Base-by-base conservation (phyloP, 192 early-diverging fungal species). In the Umbelopsis sp. region DNA sequence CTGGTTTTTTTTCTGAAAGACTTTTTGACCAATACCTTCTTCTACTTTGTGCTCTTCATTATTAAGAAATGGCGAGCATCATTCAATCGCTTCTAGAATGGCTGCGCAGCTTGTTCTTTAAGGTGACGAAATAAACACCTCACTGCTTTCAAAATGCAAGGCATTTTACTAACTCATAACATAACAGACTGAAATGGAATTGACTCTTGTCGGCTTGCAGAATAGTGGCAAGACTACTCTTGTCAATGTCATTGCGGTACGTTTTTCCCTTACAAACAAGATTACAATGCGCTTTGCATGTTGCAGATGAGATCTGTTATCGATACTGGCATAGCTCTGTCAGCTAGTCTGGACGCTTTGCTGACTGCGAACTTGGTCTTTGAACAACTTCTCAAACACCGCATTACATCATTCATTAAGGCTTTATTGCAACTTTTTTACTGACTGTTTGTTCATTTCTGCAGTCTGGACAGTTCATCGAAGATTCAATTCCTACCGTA, bases 401-500 rank as follows among this genome's bases (percentile, higher is more conserved):
- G 6, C 48, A 49, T 49, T 21, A 49, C 48, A 16, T 49, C 69
- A 20, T 20, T 27, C 16, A 20, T 21, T 15, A 37, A 18, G 22
- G 25, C 13, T 73, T 41, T 4, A 6, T 41, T 1, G 2, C 5
- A 66, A 15, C 76, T 71, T 46, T 20, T 33, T 20, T 33, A 23
- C 25, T 23, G 16, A 13, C 68, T 2, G 46, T 18, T 27, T 18
- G 6, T 45, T 16, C 48, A 41, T 69, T 64, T 35, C 46, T 50
- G 35, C 64, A 90, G 80, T 91, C 88, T 27, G 92, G 92, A 20
- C 88, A 92, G 74, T 95, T 88, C 68, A 89, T 85, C 2, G 93
- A 95, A 79, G 93, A 95, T 74, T 88, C 88, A 88, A 98, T 98
- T 52, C 98, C 98, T 3, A 99, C 98, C 7, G 95, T 99, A 22